Percentiles rank a stretch among this genome's conserved stretches.
These are phyloP conservation scores for Babesia bovis DNA, from an alignment of 169 alveolate species.

Conservation along the genomic window DNA sequence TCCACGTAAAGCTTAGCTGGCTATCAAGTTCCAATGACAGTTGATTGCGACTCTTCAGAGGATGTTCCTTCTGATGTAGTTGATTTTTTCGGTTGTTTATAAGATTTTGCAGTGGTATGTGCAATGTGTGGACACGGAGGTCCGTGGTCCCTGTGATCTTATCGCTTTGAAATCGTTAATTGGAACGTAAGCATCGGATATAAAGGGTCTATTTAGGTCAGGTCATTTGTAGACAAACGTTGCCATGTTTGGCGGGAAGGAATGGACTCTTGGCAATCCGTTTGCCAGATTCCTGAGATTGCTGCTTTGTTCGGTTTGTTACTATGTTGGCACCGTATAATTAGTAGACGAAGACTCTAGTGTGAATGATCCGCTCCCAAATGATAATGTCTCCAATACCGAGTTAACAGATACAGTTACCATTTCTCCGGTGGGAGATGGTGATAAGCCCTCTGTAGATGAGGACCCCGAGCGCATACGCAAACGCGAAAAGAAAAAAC, in stretches of 20 bases:
- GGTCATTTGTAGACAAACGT: conserved; percentile 40
- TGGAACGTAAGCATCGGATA: conserved; percentile 39
- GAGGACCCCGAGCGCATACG: conserved; percentile 93
- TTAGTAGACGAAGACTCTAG: neutral
- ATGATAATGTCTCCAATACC: neutral
- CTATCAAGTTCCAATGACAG: conserved; percentile 1
- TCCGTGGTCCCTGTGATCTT: conserved; percentile 64
- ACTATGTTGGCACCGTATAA: neutral
- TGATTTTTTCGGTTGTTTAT: neutral
- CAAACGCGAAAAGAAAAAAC: conserved; percentile 93
- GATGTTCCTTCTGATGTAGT: conserved; percentile 11
- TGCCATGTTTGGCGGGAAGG: conserved; percentile 63
- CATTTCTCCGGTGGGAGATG: conserved; percentile 11
- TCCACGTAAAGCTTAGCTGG: neutral
- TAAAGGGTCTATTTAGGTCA: neutral
- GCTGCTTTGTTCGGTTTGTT: neutral
- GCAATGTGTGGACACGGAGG: conserved; percentile 48
- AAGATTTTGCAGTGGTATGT: conserved; percentile 53
- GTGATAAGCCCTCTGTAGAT: conserved; percentile 18
- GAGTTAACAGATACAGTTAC: no score
- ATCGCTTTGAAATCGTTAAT: conserved; percentile 46
- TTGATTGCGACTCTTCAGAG: neutral
- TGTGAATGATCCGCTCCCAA: neutral
- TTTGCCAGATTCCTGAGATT: conserved; percentile 40
- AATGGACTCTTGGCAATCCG: conserved; percentile 52